A percentile compares a stretch with the other conserved stretches of the same genome.
These are phyloP conservation scores for Pulveroboletus ravenelii DNA, from an alignment of 768 basidiomycete genomes.

Conservation along the genomic window DNA sequence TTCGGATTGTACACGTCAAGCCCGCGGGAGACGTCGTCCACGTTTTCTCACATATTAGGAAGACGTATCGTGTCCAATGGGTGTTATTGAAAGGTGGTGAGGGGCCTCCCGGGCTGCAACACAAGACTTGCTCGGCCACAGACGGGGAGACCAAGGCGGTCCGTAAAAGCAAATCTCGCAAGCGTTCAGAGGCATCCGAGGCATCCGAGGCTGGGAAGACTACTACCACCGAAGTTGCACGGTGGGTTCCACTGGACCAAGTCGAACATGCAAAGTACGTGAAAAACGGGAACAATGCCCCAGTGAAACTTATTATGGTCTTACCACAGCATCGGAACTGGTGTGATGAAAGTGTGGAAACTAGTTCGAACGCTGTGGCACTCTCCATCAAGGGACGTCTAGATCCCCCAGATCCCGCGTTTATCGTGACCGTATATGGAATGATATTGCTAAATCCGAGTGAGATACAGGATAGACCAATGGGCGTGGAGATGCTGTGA, in stretches of 20 bases:
- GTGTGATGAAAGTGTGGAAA: slow-evolving; percentile 72
- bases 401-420: background rate
- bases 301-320: background rate
- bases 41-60: slow-evolving; percentile 85
- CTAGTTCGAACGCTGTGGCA: slow-evolving; percentile 36
- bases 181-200: slow-evolving; percentile 7
- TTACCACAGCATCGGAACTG: slow-evolving; percentile 60
- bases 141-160: slow-evolving; percentile 7
- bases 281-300: background rate
- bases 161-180: slow-evolving; percentile 12
- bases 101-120: slow-evolving; percentile 36
- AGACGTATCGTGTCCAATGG: slow-evolving; percentile 79
- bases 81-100: slow-evolving; percentile 57
- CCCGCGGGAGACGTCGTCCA: slow-evolving; percentile 67
- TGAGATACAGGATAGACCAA: background rate
- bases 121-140: background rate
- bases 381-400: background rate
- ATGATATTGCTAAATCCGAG: background rate
- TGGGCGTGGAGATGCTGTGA: background rate
- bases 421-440: background rate
- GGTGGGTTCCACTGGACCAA: slow-evolving; percentile 53
- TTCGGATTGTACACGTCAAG: slow-evolving; percentile 41
- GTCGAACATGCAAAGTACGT: slow-evolving; percentile 62
- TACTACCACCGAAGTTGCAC: slow-evolving; percentile 20
- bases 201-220: slow-evolving; percentile 8